Conservation (phyloP, 2,329 filamentous ascomycete species). For the Aspergillus felis region DNA sequence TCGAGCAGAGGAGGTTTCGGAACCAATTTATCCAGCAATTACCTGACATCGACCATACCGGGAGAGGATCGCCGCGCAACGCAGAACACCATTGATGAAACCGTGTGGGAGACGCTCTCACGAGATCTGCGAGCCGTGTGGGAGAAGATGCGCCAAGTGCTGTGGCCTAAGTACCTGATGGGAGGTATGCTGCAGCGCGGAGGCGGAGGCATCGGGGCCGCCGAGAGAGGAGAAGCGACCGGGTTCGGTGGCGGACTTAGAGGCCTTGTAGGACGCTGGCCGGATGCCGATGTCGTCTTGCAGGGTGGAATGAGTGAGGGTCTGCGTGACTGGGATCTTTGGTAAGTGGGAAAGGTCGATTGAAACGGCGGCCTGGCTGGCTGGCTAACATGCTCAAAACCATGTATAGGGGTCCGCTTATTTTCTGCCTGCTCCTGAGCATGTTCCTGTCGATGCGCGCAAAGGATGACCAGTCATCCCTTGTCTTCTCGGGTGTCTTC, state of each 20-base stretch:
- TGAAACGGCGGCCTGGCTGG: background rate
- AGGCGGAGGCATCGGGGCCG: constrained; percentile 51
- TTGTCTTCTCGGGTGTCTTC: constrained; percentile 95
- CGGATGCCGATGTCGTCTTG: constrained; percentile 62
- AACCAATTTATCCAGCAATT: constrained; percentile 67
- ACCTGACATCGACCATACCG: constrained; percentile 82
- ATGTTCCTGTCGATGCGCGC: constrained; percentile 83
- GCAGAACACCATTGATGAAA: constrained; percentile 93
- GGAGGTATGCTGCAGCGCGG: constrained; percentile 58
- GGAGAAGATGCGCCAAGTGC: constrained; percentile 96
- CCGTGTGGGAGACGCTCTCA: constrained; percentile 93
- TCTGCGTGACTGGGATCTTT: constrained; percentile 94
- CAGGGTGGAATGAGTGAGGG: constrained; percentile 79
- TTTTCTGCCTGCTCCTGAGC: constrained; percentile 88
- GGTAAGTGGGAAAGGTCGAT: constrained; percentile 44
- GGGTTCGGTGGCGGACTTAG: constrained; percentile 48
- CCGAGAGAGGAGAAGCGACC: constrained; percentile 54
- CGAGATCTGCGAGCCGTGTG: constrained; percentile 89
- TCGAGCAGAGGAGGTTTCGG: constrained; percentile 31
- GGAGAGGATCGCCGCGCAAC: constrained; percentile 89
- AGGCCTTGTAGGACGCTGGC: constrained; percentile 60
- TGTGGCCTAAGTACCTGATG: constrained; percentile 92
- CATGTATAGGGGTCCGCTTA: constrained; percentile 71
- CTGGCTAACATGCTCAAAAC: constrained; percentile 11
- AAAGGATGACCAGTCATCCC: constrained; percentile 72